Evolutionary conservation across 129 eudicot species (phyloP), one percentile per base, ranked within the genome.

Genomic region (Helianthus tuberosus): DNA sequence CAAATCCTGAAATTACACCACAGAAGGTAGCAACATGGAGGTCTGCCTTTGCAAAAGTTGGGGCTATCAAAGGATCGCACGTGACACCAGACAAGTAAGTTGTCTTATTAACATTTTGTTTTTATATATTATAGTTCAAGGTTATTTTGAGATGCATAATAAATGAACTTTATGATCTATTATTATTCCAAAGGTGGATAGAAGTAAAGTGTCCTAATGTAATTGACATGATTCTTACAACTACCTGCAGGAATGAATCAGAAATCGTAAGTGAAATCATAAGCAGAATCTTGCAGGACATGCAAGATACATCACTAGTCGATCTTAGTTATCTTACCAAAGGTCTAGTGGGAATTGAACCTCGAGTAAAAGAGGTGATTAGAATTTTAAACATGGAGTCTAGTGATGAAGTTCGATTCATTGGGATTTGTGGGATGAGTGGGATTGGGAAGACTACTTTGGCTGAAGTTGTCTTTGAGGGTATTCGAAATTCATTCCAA

Each of bases 361-460:
- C 39, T 46, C 39, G 38, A 46, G 38, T 25, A 12, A 2, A 20
- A 4, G 55, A 66, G 39, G 71, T 66, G 68, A 63, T 14, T n/a
- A n/a, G n/a, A n/a, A n/a, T n/a, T 0, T 35, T 63, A 6, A 52
- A 44, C 17, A 11, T 70, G 7, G 75, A 53, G 9, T 52, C 75
- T 36, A 52, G n/a, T n/a, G n/a, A 3, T 70, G 64, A 70, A 2
- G 35, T 70, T 70, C 51, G 35, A 35, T 35, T 70, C 6, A 70
- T 70, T n/a, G 75, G 75, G 75, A 55, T 71, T 71, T 71, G 75
- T 41, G 75, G 75, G 43, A 71, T 54, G 75, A 71, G 75, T 20
- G 75, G 75, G 36, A 55, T 71, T 7, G 75, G 75, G 13, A 71
- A 71, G 54, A 71, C 66, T 39, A 71, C 66, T 55, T 36, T 63